Percentiles rank a stretch among this genome's conserved stretches.
phyloP scores from a whole-genome alignment of 331 rosid genomes.

The Stylosanthes scabra region DNA sequence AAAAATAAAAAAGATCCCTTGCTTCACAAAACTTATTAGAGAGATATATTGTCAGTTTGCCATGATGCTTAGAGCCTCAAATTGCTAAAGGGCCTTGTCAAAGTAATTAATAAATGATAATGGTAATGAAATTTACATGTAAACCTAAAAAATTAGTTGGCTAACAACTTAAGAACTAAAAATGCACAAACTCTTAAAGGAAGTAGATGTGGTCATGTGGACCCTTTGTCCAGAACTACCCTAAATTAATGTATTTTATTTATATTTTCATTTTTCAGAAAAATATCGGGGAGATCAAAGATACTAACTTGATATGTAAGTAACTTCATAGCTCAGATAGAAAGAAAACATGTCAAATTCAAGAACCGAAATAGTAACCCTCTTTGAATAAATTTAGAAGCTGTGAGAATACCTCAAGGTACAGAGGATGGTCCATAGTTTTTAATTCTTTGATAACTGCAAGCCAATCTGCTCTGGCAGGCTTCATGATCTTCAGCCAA shows the following conservation, averaged over 20 bases:
- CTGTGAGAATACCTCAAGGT: constrained; percentile 61
- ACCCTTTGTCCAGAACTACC: not conserved
- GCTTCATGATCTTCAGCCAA: constrained; percentile 88
- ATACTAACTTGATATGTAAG: not conserved
- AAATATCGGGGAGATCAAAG: constrained; percentile 2
- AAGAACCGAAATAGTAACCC: not conserved
- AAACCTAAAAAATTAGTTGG: not conserved
- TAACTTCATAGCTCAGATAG: not conserved
- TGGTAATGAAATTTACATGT: not conserved
- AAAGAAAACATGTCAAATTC: not conserved
- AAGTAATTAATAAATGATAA: not conserved
- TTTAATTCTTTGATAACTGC: constrained; percentile 73
- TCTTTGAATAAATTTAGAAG: not conserved
- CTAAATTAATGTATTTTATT: not conserved
- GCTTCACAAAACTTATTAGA: constrained; percentile 27
- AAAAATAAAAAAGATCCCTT: constrained; percentile 5
- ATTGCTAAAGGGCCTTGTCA: not conserved
- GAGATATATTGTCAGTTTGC: constrained; percentile 9
- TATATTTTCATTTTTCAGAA: not conserved
- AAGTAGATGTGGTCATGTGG: not conserved
- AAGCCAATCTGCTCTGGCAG: constrained; percentile 90
- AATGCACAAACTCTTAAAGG: constrained; percentile 2
- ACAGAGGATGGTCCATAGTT: constrained; percentile 62
- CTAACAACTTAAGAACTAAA: not conserved
- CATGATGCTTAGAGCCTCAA: not conserved